Base-by-base conservation (phyloP, 768 basidiomycete genomes). In the Pleurotus citrinopileatus region DNA sequence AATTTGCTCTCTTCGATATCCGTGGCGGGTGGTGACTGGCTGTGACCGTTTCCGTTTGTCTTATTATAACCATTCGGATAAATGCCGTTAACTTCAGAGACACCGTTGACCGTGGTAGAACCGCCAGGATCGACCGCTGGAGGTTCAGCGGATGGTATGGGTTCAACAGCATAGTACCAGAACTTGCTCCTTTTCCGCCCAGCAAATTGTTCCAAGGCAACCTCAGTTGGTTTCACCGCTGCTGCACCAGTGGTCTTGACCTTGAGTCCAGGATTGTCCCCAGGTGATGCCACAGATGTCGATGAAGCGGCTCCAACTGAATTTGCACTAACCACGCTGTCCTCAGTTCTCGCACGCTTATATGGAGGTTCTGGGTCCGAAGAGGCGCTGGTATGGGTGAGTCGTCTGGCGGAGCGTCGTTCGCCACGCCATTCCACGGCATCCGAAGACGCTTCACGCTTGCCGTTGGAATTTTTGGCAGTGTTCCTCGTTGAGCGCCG, bases 81-180 rank as follows among this genome's bases (percentile, higher is more conserved):
- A 20, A 44, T 37, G 27, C 55, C 26, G 9, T 23, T 45, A 6
- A n/a, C 26, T 2, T 44, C 23, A 26, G 43, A 23, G 28, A 42
- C 54, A n/a, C 55, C 57, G 60, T 60, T 57, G 19, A 52, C 44
- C 26, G 54, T 45, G 25, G 57, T 53, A 22, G 43, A 42, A 15
- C 58, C 52, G 45, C 48, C 48, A 25, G 48, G 48, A 37, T 51
- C 48, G 20, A 34, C 32, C 29, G 61, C 60, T 52, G 59, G 62
- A 17, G 67, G 45, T 28, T 64, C 63, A n/a, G 70, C 58, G 22
- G 69, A 73, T 6, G 78, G 67, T 40, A 80, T 61, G 1, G 89
- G 87, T 60, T 93, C 91, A 22, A 93, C 88, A 17, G 91, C 91
- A 59, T 94, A 94, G 40, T 87, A 86, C 90, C 91, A 91, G 66